phyloP scores from a whole-genome alignment of 129 eudicot genomes.

The Logfia minima region DNA sequence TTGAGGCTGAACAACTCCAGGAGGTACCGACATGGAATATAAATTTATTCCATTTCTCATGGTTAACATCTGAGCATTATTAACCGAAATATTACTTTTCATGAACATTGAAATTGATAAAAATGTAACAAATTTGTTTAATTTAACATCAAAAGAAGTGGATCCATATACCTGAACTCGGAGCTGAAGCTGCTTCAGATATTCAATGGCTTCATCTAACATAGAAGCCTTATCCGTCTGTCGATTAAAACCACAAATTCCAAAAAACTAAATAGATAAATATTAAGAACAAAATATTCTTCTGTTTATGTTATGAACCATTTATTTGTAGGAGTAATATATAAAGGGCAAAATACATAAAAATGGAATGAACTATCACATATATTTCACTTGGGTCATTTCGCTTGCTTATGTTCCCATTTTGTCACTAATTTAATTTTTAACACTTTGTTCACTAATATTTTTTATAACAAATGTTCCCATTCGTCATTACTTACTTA shows the following conservation, averaged over 20 bases:
- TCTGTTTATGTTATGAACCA: too few relatives aligned
- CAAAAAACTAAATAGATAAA: not conserved
- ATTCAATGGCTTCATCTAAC: slow-evolving; percentile 88
- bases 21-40: slow-evolving; percentile 53
- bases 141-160: not conserved
- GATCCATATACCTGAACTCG: slow-evolving; percentile 61
- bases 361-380: too few relatives aligned
- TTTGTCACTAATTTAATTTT: too few relatives aligned
- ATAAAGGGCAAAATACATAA: not conserved
- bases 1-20: slow-evolving; percentile 48
- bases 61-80: slow-evolving; percentile 63
- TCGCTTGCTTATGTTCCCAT: too few relatives aligned
- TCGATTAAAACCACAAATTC: not conserved
- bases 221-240: slow-evolving; percentile 88
- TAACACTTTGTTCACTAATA: too few relatives aligned
- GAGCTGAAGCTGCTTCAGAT: slow-evolving; percentile 90
- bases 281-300: not conserved
- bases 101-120: not conserved
- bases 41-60: slow-evolving; percentile 72
- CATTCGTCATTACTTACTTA: too few relatives aligned
- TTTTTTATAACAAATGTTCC: too few relatives aligned
- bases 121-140: not conserved
- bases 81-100: not conserved
- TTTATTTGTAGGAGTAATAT: too few relatives aligned
- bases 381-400: too few relatives aligned